Percentiles rank a stretch among this genome's conserved stretches.
Evolutionary conservation across 1,284 basidiomycete species (phyloP).

Genomic region (Irpex lacteus): DNA sequence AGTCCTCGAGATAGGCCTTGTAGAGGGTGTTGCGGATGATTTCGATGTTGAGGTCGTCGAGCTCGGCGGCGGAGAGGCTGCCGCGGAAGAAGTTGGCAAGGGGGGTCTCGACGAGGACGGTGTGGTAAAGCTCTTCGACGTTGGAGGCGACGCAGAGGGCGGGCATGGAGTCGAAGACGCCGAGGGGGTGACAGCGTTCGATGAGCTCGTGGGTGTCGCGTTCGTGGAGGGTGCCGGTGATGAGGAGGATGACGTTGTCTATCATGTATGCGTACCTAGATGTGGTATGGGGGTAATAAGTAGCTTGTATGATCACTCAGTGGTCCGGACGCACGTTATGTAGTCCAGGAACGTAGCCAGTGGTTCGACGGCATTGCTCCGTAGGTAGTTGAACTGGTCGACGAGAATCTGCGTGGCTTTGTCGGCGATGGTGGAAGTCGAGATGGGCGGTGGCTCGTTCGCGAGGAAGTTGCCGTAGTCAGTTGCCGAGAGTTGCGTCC

Average conservation of each 20-base stretch:
- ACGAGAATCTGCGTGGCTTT: slow-evolving; percentile 95
- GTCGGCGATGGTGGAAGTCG: slow-evolving; percentile 93
- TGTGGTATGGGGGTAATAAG: slow-evolving; percentile 1
- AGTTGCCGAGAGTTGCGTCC: slow-evolving; percentile 91
- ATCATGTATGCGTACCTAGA: slow-evolving; percentile 97
- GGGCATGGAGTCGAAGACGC: slow-evolving; percentile 98
- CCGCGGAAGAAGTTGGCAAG: slow-evolving; percentile 97
- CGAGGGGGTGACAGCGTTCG: slow-evolving; percentile 95
- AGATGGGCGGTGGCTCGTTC: slow-evolving; percentile 94
- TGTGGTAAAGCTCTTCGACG: slow-evolving; percentile 98
- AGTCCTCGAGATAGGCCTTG: slow-evolving; percentile 99
- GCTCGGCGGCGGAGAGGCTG: slow-evolving; percentile 91
- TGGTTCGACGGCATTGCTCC: slow-evolving; percentile 89
- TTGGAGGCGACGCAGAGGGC: slow-evolving; percentile 99
- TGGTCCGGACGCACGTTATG: slow-evolving; percentile 69
- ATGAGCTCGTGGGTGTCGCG: slow-evolving; percentile 96
- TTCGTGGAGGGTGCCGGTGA: slow-evolving; percentile 97
- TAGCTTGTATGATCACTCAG: slow-evolving; percentile 6
- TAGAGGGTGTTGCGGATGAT: slow-evolving; percentile 99
- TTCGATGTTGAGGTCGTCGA: slow-evolving; percentile 99
- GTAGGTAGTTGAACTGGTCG: slow-evolving; percentile 94
- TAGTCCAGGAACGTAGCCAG: slow-evolving; percentile 95
- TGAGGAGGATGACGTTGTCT: slow-evolving; percentile 97
- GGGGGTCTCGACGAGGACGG: slow-evolving; percentile 96
- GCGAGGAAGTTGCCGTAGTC: slow-evolving; percentile 99